These are phyloP conservation scores for Davidsoniella eucalypti DNA, from an alignment of 2,329 filamentous ascomycete genomes.

Conservation along the genomic window DNA sequence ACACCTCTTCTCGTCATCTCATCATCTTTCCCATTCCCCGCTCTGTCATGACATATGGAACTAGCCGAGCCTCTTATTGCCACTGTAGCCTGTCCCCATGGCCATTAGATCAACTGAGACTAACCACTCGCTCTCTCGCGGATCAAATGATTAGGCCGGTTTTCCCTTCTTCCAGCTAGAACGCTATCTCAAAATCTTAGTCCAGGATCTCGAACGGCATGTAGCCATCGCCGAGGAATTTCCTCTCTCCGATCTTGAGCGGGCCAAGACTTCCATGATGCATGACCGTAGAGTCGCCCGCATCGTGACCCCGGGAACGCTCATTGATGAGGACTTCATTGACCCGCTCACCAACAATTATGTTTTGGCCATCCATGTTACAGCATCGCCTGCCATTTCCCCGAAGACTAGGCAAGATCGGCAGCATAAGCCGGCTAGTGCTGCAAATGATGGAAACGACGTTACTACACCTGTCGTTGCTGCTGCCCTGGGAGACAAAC, in stretches of 20 bases:
- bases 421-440: not conserved
- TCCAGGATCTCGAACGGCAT: constrained; percentile 77
- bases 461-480: too few relatives aligned
- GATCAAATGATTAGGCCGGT: constrained; percentile 42
- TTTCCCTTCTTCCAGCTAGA: constrained; percentile 91
- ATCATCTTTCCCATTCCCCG: too few relatives aligned
- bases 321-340: constrained; percentile 97
- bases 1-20: too few relatives aligned
- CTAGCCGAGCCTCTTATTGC: too few relatives aligned
- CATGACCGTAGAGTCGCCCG: constrained; percentile 75
- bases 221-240: constrained; percentile 94
- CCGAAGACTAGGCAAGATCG: not conserved
- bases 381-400: not conserved
- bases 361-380: constrained; percentile 60
- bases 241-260: constrained; percentile 44
- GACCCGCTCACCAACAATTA: constrained; percentile 91
- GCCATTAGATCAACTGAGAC: not conserved
- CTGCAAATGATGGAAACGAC: not conserved
- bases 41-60: too few relatives aligned
- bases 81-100: too few relatives aligned
- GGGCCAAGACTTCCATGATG: constrained; percentile 57
- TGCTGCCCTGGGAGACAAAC: too few relatives aligned
- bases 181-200: constrained; percentile 78
- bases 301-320: constrained; percentile 81
- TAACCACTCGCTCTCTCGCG: not conserved